These are phyloP conservation scores for Fusarium brevicatenulatum DNA, from an alignment of 2,329 filamentous ascomycete genomes.

Conservation along the genomic window DNA sequence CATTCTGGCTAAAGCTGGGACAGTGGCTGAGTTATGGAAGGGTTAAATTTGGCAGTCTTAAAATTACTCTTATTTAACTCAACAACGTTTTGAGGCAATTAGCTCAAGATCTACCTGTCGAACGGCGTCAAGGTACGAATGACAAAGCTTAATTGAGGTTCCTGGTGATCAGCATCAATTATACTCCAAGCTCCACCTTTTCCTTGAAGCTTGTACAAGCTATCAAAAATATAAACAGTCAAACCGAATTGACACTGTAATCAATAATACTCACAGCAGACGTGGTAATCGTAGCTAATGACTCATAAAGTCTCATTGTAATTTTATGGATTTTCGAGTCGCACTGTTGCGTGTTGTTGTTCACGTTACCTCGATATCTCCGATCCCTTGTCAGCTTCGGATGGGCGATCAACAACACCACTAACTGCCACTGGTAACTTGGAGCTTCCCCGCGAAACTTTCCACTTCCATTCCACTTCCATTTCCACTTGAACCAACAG, in stretches of 20 bases:
- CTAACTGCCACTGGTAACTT: neutral
- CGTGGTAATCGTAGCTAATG: too few species aligned
- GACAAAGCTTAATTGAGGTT: neutral
- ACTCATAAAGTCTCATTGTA: neutral
- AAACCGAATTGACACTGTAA: neutral
- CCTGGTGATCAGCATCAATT: too few species aligned
- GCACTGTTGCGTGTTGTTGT: neutral
- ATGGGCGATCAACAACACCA: conserved; percentile 22
- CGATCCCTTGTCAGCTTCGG: conserved; percentile 15
- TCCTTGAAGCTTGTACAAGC: accelerated
- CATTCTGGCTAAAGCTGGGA: neutral
- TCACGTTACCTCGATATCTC: conserved; percentile 4
- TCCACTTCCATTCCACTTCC: conserved; percentile 13
- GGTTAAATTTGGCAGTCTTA: accelerated
- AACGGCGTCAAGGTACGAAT: neutral
- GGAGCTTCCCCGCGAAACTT: conserved; percentile 25
- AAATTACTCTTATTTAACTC: neutral
- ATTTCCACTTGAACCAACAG: neutral
- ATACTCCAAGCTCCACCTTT: too few species aligned
- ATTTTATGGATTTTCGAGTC: neutral
- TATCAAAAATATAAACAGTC: neutral
- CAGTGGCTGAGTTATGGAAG: neutral
- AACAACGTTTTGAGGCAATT: too few species aligned
- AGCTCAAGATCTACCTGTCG: neutral
- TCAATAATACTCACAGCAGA: neutral